Evolutionary conservation across 805 yeast species (phyloP).

Genomic region (Wickerhamiella bombiphila): DNA sequence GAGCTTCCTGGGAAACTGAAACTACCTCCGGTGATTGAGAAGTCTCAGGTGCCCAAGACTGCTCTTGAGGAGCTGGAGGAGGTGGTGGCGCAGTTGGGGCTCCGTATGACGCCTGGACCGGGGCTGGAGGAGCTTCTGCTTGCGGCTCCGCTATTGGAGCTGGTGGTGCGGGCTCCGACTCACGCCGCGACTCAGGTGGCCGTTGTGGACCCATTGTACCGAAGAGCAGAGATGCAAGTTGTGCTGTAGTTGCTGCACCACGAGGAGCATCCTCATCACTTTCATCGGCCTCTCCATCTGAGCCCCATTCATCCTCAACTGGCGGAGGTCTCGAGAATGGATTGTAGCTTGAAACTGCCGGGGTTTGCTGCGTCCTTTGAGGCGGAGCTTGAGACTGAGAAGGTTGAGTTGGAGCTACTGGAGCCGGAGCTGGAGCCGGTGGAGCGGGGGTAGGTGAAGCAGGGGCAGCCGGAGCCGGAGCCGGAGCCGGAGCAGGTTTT

Average conservation of each 20-base stretch:
- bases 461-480: constrained; percentile 4
- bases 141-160: constrained; percentile 24
- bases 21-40: neutral
- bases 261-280: constrained; percentile 19
- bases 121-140: constrained; percentile 21
- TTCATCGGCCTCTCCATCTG: constrained; percentile 21
- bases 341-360: constrained; percentile 4
- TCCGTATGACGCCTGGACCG: constrained; percentile 2
- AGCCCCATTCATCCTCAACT: constrained; percentile 22
- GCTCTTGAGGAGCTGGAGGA: constrained; percentile 11
- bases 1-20: too few species aligned
- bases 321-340: constrained; percentile 12
- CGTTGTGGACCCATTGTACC: constrained; percentile 28
- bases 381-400: constrained; percentile 4
- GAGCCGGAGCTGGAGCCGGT: constrained; percentile 7
- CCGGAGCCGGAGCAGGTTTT: constrained; percentile 4
- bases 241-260: constrained; percentile 27
- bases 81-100: constrained; percentile 11
- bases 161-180: constrained; percentile 22
- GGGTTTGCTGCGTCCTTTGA: constrained; percentile 6
- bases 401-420: constrained; percentile 7
- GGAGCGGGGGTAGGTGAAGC: constrained; percentile 7
- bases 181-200: constrained; percentile 13
- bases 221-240: constrained; percentile 29
- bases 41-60: neutral